These are phyloP conservation scores for Plenodomus biglobosus DNA, from an alignment of 2,329 filamentous ascomycete genomes.

Conservation along the genomic window DNA sequence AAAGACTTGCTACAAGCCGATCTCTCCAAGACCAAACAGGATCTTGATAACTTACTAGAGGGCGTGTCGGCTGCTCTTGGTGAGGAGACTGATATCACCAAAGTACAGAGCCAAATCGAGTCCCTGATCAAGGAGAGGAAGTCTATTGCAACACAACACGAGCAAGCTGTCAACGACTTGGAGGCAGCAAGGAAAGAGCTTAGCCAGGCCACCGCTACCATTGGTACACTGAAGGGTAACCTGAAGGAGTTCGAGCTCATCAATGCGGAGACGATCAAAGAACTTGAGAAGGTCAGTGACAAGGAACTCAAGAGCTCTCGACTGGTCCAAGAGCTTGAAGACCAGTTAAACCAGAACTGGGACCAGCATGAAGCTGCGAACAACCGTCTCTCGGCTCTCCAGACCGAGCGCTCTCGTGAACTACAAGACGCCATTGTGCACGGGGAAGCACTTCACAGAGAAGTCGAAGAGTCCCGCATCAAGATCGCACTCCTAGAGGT, in stretches of 20 bases:
- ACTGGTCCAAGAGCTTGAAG: conserved; percentile 92
- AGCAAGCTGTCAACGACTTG: conserved; percentile 49
- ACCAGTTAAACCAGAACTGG: conserved; percentile 92
- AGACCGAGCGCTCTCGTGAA: conserved; percentile 49
- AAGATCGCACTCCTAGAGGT: conserved; percentile 79
- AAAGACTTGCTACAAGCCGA: conserved; percentile 56
- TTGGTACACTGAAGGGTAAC: conserved; percentile 47
- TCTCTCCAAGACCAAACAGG: conserved; percentile 61
- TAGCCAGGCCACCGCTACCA: conserved; percentile 43
- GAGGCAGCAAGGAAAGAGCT: conserved; percentile 48
- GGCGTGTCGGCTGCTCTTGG: conserved; percentile 65
- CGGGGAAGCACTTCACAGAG: conserved; percentile 52
- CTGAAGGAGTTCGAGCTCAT: conserved; percentile 50
- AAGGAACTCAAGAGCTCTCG: conserved; percentile 89
- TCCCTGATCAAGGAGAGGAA: conserved; percentile 50
- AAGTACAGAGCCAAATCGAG: conserved; percentile 48
- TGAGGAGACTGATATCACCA: conserved; percentile 56
- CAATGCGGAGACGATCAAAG: conserved; percentile 59
- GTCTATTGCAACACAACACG: conserved; percentile 46
- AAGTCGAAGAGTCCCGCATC: conserved; percentile 76
- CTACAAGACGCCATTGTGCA: conserved; percentile 46
- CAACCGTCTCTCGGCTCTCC: conserved; percentile 77
- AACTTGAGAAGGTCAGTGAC: conserved; percentile 58
- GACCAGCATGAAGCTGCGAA: conserved; percentile 85
- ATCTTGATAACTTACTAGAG: conserved; percentile 62